A percentile compares a stretch with the other conserved stretches of the same genome.
Conservation (phyloP, 2,329 filamentous ascomycete species). For the Aspergillus sp. region DNA sequence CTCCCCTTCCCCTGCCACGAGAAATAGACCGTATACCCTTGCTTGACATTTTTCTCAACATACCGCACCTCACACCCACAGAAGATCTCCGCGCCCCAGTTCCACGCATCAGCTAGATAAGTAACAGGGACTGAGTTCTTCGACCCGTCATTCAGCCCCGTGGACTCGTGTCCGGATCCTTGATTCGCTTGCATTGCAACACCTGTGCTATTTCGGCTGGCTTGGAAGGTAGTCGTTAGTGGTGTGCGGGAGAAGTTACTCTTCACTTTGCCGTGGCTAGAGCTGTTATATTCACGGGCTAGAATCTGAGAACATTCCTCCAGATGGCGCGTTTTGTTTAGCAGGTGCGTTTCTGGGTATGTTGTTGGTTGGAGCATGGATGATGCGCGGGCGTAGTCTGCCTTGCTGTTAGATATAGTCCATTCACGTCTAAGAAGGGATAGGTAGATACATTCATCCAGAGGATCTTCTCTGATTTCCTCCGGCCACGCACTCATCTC, state of each 20-base stretch:
- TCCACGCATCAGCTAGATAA: constrained; percentile 69
- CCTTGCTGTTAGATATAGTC: too few species aligned
- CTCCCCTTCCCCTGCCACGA: constrained; percentile 1
- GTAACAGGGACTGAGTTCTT: constrained; percentile 58
- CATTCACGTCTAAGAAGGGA: too few species aligned
- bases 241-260: constrained; percentile 57
- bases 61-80: constrained; percentile 68
- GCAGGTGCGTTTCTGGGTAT: constrained; percentile 11
- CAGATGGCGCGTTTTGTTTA: constrained; percentile 12
- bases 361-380: constrained; percentile 17
- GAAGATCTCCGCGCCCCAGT: constrained; percentile 71
- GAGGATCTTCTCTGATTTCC: constrained; percentile 16
- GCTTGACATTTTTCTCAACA: constrained; percentile 53
- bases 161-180: constrained; percentile 60
- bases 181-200: constrained; percentile 63
- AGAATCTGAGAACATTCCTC: not conserved
- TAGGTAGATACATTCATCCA: constrained; percentile 7
- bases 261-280: constrained; percentile 31
- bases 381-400: constrained; percentile 19
- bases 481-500: constrained; percentile 57
- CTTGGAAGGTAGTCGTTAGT: constrained; percentile 64
- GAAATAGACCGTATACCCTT: constrained; percentile 61
- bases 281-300: not conserved
- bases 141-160: constrained; percentile 37
- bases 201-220: constrained; percentile 63